Conservation (phyloP, 441 rosid genomes). For the Breynia disticha region DNA sequence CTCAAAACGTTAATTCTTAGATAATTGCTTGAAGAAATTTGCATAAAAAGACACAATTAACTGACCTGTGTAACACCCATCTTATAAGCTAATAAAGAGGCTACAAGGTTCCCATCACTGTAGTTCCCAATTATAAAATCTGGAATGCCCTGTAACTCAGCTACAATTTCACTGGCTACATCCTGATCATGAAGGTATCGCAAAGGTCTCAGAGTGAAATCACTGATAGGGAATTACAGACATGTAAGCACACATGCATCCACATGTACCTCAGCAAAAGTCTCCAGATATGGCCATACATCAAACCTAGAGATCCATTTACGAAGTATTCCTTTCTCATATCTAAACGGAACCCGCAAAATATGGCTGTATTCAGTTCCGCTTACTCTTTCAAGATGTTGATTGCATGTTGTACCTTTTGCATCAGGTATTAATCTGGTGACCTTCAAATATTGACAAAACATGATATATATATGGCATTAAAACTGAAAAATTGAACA, state of each 20-base stretch:
- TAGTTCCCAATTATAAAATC: slow-evolving; percentile 93
- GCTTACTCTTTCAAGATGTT: slow-evolving; percentile 80
- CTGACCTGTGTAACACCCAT: slow-evolving; percentile 89
- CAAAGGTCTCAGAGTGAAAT: background rate
- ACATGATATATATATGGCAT: slow-evolving; percentile 8
- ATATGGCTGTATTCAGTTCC: slow-evolving; percentile 85
- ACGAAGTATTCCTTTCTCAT: slow-evolving; percentile 77
- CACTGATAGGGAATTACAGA: too few species aligned
- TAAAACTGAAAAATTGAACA: slow-evolving; percentile 2
- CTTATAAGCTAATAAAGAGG: slow-evolving; percentile 73
- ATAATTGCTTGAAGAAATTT: slow-evolving; percentile 1
- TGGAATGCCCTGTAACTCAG: slow-evolving; percentile 72
- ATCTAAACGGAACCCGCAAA: slow-evolving; percentile 86
- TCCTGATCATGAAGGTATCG: slow-evolving; percentile 38
- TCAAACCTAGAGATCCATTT: slow-evolving; percentile 98
- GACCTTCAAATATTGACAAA: slow-evolving; percentile 32
- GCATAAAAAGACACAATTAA: background rate
- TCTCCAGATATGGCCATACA: slow-evolving; percentile 95
- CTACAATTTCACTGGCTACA: slow-evolving; percentile 69
- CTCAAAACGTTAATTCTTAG: slow-evolving; percentile 3
- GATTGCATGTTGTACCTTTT: slow-evolving; percentile 90
- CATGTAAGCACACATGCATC: background rate
- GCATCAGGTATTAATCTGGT: slow-evolving; percentile 92
- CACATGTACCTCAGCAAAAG: slow-evolving; percentile 60
- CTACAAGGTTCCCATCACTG: slow-evolving; percentile 97